Base-by-base conservation (phyloP, 2,329 filamentous ascomycete genomes). In the Zalaria sp. region DNA sequence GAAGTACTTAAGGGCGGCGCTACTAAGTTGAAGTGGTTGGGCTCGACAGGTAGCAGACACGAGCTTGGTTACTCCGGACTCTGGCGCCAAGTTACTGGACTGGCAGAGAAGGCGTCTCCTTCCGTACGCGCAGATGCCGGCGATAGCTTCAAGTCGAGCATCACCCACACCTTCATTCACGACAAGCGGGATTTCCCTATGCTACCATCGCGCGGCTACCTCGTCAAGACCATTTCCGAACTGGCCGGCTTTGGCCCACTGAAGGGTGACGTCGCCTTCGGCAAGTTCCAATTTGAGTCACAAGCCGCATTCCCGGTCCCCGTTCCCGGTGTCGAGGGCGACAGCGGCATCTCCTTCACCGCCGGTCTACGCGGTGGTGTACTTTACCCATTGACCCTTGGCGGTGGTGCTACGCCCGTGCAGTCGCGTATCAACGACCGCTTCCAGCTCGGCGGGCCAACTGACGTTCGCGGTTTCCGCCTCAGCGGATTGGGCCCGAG, bases 391-490 rank as follows among this genome's bases (percentile, higher is more conserved):
- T 68, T 98, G 10, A 73, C 83, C 2, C 65, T 82, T 5, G 77
- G 77, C 5, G 66, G 65, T 40, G 54, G 62, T 11, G 66, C 67
- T 38, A 65, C 66, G 18, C 72, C 80, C 0, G 68, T 73, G 25
- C 75, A 81, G 4, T 93, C 84, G 50, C 78, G 85, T 27, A 74
- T 96, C 54, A 95, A 93, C 57, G 91, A 98, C 60, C 85, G 91
- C 36, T 98, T 98, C 67, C 79, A 87, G 55, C 82, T 98, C 28
- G 91, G 91, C 35, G 91, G 91, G 0, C 89, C 91, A 3, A 94
- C 87, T 3, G 89, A 94, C 56, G 84, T 98, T 9, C 83, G 91
- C 42, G 91, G 91, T 2, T 98, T 98, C 71, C 80, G 86, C 45
- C 75, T 93, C 25, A 83, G 81, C 18, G 91, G 91, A 1, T 72